Percentiles rank a stretch among this genome's conserved stretches.
phyloP scores from a whole-genome alignment of 139 green algal genomes.

The Monoraphidium neglectum region DNA sequence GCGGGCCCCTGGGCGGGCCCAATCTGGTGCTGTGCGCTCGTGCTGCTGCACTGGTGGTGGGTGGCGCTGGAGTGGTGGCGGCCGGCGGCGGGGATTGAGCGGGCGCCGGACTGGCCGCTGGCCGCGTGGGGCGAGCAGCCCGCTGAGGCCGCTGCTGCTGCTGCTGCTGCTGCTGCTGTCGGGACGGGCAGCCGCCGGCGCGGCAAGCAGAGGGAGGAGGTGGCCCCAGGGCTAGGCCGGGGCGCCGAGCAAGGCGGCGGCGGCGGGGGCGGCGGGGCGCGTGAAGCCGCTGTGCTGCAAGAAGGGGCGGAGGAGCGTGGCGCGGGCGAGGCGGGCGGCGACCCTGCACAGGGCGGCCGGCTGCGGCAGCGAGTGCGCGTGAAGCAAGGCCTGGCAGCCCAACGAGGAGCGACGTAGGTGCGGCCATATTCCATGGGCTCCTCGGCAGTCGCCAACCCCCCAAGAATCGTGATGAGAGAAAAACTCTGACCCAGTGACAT shows the following conservation, averaged over 20 bases:
- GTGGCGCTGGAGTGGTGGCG: conserved; percentile 51
- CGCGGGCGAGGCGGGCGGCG: too few relatives aligned
- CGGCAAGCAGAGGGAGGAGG: neutral
- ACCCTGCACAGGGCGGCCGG: too few relatives aligned
- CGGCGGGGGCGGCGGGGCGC: too few relatives aligned
- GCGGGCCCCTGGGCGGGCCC: conserved; percentile 72
- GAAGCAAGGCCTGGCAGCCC: too few relatives aligned
- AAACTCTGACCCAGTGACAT: too few relatives aligned
- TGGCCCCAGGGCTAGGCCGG: neutral
- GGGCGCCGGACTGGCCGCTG: conserved; percentile 47
- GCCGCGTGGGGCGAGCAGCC: neutral
- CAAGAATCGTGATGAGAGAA: too few relatives aligned
- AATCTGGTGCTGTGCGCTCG: conserved; percentile 71
- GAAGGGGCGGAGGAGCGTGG: too few relatives aligned
- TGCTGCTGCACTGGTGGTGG: conserved; percentile 64
- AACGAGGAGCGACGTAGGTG: too few relatives aligned
- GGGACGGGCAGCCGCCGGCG: neutral
- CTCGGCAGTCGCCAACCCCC: too few relatives aligned
- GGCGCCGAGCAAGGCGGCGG: neutral
- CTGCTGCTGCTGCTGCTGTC: conserved; percentile 6
- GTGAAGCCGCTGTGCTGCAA: neutral
- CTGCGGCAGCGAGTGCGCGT: too few relatives aligned
- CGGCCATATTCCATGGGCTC: too few relatives aligned
- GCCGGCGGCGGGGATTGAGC: conserved; percentile 44
- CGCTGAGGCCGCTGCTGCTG: neutral